Conservation (phyloP, 768 basidiomycete genomes). For the Trichaptum fuscoviolaceum region DNA sequence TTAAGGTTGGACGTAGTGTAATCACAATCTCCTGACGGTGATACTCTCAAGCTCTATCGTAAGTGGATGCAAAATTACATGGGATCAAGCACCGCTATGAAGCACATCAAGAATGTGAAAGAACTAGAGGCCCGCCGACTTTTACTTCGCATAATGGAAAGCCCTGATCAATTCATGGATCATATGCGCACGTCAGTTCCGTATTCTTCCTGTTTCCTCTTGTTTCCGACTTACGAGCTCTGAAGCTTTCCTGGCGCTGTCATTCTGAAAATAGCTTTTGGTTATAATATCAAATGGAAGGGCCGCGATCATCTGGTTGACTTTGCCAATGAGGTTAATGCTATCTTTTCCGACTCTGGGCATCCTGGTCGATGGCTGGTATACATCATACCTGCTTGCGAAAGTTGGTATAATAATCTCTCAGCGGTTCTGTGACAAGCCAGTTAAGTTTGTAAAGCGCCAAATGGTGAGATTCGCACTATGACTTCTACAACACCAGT, state of each 20-base stretch:
- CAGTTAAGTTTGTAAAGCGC: slow-evolving; percentile 51
- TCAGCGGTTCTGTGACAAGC: slow-evolving; percentile 57
- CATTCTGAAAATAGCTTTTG: slow-evolving; percentile 2
- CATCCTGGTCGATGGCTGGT: slow-evolving; percentile 13
- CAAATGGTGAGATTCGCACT: neutral
- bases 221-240: neutral
- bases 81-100: slow-evolving; percentile 43
- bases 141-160: slow-evolving; percentile 22
- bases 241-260: neutral
- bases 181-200: neutral
- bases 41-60: slow-evolving; percentile 58
- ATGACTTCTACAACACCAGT: neutral
- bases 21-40: slow-evolving; percentile 47
- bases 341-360: neutral
- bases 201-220: neutral
- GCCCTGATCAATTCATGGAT: neutral
- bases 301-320: neutral
- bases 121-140: slow-evolving; percentile 52
- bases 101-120: slow-evolving; percentile 28
- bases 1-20: neutral
- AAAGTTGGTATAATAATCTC: slow-evolving; percentile 59
- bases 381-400: slow-evolving; percentile 16
- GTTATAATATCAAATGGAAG: neutral
- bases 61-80: slow-evolving; percentile 62
- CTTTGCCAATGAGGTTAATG: neutral